Evolutionary conservation across 768 basidiomycete species (phyloP), one percentile per base, ranked within the genome.

Genomic region (Lentinus brumalis): DNA sequence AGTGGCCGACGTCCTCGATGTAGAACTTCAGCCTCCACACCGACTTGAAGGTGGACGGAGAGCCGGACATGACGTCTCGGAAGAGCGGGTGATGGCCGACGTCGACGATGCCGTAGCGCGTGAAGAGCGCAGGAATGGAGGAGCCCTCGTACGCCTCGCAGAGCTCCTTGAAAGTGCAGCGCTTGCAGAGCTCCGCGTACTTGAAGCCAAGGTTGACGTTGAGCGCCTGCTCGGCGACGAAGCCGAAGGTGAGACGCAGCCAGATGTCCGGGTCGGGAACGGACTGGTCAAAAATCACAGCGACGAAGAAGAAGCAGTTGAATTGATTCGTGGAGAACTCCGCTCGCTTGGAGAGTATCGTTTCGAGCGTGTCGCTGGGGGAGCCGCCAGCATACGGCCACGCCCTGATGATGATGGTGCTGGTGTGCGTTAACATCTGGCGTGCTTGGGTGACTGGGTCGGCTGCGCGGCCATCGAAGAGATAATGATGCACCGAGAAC

Each of bases 1-100:
- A 11, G 6, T 12, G 4, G 16, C 32, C 50, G 50, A 53, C 39
- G n/a, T n/a, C 40, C 12, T 53, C 57, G 45, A 71, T 60, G 53
- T 69, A 72, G 47, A 71, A 69, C 64, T 77, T 79, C 42, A 79
- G 68, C 31, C 68, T 18, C 77, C 77, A 79, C 15, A 78, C 77
- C 6, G 76, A 75, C 41, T 69, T 68, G 32, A 50, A 50, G 2
- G 41, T 10, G 2, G 16, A 10, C 1, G 69, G 70, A 5, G 64
- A 56, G 12, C 59, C 54, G 0, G 57, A 54, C 15, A 78, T 66
- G 32, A 75, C 64, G 40, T 72, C 73, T 6, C 68, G 63, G 42
- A 77, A 56, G 21, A 45, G 41, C 6, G 41, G 4, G 41, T 42
- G 4, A 8, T 8, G 44, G 21, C 11, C 14, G 41, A n/a, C 5